Percentiles rank a stretch among this genome's conserved stretches.
Conservation (phyloP, 306 rosid species). For the Quercus suber region DNA sequence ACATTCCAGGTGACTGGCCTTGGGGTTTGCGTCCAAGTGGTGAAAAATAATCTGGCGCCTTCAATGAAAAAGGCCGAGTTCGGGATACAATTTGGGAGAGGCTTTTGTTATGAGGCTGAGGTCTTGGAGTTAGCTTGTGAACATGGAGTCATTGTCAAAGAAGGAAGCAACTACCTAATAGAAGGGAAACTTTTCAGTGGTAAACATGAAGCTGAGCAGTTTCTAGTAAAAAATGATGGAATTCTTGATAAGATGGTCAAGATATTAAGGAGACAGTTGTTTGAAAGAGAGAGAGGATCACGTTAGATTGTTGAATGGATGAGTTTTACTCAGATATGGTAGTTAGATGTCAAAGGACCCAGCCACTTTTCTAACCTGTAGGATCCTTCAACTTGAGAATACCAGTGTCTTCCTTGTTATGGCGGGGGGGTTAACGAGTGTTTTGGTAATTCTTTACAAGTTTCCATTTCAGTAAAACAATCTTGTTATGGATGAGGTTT, state of each 20-base stretch:
- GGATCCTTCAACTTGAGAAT: background rate
- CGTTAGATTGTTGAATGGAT: background rate
- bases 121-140: conserved; percentile 75
- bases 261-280: too few species aligned
- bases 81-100: conserved; percentile 69
- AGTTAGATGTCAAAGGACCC: background rate
- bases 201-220: too few species aligned
- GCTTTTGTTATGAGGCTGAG: conserved; percentile 62
- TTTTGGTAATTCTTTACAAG: too few species aligned
- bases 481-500: too few species aligned
- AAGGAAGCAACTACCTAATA: conserved; percentile 42
- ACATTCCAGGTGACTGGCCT: conserved; percentile 64
- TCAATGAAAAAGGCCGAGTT: conserved; percentile 54
- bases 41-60: conserved; percentile 80
- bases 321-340: background rate
- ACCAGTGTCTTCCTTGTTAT: background rate
- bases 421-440: too few species aligned
- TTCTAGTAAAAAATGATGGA: too few species aligned
- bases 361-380: background rate
- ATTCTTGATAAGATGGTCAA: too few species aligned
- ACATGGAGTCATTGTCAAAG: conserved; percentile 50
- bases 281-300: background rate
- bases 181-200: too few species aligned
- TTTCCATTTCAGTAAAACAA: too few species aligned
- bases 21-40: conserved; percentile 52